Evolutionary conservation across 75 land plant species (phyloP).

Genomic region (Chamaecyparis obtusa): DNA sequence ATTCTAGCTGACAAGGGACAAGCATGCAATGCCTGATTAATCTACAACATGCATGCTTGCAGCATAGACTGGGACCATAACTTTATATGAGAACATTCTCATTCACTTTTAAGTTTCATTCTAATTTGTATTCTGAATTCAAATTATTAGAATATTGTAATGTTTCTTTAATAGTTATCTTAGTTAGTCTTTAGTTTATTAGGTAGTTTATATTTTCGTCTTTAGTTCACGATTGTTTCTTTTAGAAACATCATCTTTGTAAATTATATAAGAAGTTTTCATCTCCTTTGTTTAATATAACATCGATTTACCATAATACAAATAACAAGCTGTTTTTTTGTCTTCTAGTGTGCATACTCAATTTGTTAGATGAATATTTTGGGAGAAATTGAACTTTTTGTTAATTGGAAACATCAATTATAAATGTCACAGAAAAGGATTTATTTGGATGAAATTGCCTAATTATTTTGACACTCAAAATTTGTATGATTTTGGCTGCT

Average conservation of each 20-base stretch:
- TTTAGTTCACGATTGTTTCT: too few species aligned
- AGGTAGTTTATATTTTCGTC: too few species aligned
- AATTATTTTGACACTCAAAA: not conserved
- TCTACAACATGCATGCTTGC: not conserved
- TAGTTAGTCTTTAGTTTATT: too few species aligned
- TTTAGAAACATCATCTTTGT: too few species aligned
- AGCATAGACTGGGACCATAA: not conserved
- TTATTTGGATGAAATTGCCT: not conserved
- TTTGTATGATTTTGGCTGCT: not conserved
- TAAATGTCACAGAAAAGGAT: not conserved
- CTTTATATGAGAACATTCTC: not conserved
- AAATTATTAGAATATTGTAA: too few species aligned
- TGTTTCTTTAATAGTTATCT: too few species aligned
- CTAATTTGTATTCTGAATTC: not conserved
- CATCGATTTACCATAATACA: too few species aligned
- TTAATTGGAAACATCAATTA: not conserved
- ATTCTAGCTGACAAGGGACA: not conserved
- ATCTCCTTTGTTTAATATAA: too few species aligned
- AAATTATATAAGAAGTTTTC: too few species aligned
- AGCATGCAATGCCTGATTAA: not conserved
- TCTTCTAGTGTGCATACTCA: not conserved
- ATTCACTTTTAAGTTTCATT: not conserved
- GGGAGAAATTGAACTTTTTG: not conserved
- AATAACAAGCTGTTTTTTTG: not conserved
- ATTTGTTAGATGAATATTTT: not conserved